phyloP scores from a whole-genome alignment of 108 stramenopile species.

The Aurantiochytrium sp. region DNA sequence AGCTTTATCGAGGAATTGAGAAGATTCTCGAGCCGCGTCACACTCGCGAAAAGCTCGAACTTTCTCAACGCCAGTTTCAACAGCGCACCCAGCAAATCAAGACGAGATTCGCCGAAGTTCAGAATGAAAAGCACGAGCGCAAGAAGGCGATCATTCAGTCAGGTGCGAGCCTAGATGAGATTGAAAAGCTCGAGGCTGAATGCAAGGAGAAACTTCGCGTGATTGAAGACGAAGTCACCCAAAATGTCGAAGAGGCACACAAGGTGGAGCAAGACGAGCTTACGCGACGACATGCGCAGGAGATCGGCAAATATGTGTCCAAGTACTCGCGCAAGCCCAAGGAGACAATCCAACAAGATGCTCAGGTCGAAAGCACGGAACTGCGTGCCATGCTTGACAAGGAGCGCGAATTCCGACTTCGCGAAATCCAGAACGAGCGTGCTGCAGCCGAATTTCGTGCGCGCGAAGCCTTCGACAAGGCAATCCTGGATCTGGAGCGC shows the following conservation, averaged over 20 bases:
- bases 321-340: background rate
- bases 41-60: background rate
- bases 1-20: background rate
- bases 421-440: background rate
- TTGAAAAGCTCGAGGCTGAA: background rate
- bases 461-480: background rate
- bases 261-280: background rate
- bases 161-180: background rate
- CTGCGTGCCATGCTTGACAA: background rate
- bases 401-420: background rate
- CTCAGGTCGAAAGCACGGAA: background rate
- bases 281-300: background rate
- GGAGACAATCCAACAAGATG: background rate
- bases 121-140: background rate
- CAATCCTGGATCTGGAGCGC: background rate
- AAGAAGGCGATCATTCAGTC: background rate
- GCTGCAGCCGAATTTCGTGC: background rate
- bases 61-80: background rate
- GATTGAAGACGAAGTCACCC: background rate
- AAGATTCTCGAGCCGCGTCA: slow-evolving; percentile 13
- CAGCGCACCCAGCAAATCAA: background rate
- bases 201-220: background rate
- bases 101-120: background rate
- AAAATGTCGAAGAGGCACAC: background rate
- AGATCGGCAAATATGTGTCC: background rate